phyloP scores from a whole-genome alignment of 371 early-diverging fungal genomes.

The Vairimorpha ceranae region DNA sequence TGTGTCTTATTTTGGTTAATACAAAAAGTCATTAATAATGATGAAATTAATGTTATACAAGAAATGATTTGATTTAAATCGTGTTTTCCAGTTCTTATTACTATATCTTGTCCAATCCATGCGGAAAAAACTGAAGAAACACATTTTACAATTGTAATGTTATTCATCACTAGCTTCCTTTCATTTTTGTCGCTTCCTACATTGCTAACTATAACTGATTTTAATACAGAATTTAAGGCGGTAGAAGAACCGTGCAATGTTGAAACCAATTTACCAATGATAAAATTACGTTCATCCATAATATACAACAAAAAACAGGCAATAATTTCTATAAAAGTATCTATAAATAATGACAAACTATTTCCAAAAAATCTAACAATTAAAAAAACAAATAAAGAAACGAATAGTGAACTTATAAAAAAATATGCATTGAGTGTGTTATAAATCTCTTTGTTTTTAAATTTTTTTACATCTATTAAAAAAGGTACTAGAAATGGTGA shows the following conservation, averaged over 20 bases:
- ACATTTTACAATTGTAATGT: conserved; percentile 35
- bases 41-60: conserved; percentile 1
- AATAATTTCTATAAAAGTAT: conserved; percentile 42
- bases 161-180: conserved; percentile 12
- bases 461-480: conserved; percentile 53
- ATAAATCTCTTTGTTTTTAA: conserved; percentile 52
- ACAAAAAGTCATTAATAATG: conserved; percentile 3
- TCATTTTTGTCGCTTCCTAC: conserved; percentile 23
- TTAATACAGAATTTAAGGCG: conserved; percentile 34
- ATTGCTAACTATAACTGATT: conserved; percentile 37
- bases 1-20: neutral
- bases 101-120: conserved; percentile 56
- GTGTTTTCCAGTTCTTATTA: conserved; percentile 34
- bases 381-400: conserved; percentile 40
- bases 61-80: conserved; percentile 28
- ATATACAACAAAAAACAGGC: conserved; percentile 36
- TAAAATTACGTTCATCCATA: conserved; percentile 32
- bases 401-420: conserved; percentile 44
- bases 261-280: conserved; percentile 26
- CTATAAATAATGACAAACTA: conserved; percentile 28
- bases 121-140: conserved; percentile 41
- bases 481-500: conserved; percentile 55
- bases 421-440: conserved; percentile 51
- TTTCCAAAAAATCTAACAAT: conserved; percentile 44
- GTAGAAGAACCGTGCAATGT: conserved; percentile 37